Evolutionary conservation across 495 filamentous ascomycete species (phyloP), one percentile per base, ranked within the genome.

Genomic region (Glutinoglossum americanum): DNA sequence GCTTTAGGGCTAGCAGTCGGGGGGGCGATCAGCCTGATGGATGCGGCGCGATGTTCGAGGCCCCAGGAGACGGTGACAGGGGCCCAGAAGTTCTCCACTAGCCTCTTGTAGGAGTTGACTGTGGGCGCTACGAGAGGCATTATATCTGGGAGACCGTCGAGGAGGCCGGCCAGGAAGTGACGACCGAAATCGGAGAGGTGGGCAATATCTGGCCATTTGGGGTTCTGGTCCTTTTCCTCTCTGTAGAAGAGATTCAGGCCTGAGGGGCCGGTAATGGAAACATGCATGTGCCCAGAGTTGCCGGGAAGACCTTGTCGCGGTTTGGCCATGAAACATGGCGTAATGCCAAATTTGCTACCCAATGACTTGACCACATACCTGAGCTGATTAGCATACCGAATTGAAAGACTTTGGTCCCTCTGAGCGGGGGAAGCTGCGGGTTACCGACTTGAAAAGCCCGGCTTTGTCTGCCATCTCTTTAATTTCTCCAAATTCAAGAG

Each of bases 291-390:
- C 1, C 92, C 92, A 48, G 81, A 87, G 67, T 95, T 96, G 9
- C 92, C 92, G 0, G 92, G 92, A 0, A 97, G 70, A 0, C 87
- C 87, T 63, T 92, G 77, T 48, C 83, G 79, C 4, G 92, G 92
- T 66, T 97, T 98, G n/a, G 92, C 92, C 92, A 98, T 98, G 72
- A 98, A 98, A 66, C 87, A 90, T 0, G 92, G 92, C 0, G 86
- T 94, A 63, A 97, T 94, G 48, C 87, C 88, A 68, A 85, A 83
- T 65, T 85, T 85, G 48, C 76, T 83, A 17, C 84, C 87, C 30
- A 94, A 75, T 0, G 85, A 84, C 69, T 93, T 95, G 55, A 93
- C 87, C 5, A 84, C 79, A 60, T 92, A 89, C 67, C 79, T 51
- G 28, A 30, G 10, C 17, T n/a, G 15, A 33, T 59, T 30, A 59